Conservation (phyloP, 352 stramenopile species). For the Pseudoperonospora humuli region DNA sequence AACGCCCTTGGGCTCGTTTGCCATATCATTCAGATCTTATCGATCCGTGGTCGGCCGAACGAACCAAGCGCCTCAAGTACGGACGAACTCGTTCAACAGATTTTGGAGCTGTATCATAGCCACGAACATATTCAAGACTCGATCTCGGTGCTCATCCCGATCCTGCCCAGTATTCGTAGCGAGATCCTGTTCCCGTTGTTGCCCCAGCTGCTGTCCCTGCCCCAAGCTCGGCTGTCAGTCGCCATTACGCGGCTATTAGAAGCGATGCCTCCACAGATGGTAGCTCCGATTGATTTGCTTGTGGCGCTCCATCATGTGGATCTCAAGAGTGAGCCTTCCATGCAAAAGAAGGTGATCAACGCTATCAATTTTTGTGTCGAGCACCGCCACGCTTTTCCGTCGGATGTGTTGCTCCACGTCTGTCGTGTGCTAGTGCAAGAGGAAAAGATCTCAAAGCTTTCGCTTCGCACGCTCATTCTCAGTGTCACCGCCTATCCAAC, state of each 20-base stretch:
- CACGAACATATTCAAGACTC: constrained; percentile 53
- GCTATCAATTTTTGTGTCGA: constrained; percentile 78
- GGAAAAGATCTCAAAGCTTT: constrained; percentile 54
- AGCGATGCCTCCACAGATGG: constrained; percentile 56
- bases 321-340: constrained; percentile 47
- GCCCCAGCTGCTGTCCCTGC: constrained; percentile 46
- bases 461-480: constrained; percentile 69
- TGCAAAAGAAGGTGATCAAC: constrained; percentile 73
- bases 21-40: constrained; percentile 72
- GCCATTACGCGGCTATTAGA: constrained; percentile 67
- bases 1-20: constrained; percentile 59
- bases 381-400: constrained; percentile 70
- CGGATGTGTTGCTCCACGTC: constrained; percentile 64
- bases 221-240: constrained; percentile 44
- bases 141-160: constrained; percentile 61
- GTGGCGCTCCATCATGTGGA: constrained; percentile 73
- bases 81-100: constrained; percentile 51
- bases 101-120: constrained; percentile 52
- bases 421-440: constrained; percentile 56
- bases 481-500: constrained; percentile 65
- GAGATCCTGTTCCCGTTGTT: constrained; percentile 57
- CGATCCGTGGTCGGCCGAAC: constrained; percentile 29
- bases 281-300: constrained; percentile 61
- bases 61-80: constrained; percentile 26
- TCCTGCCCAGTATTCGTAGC: constrained; percentile 45